Evolutionary conservation across 129 eudicot species (phyloP).

Genomic region (Artemisia argyi): DNA sequence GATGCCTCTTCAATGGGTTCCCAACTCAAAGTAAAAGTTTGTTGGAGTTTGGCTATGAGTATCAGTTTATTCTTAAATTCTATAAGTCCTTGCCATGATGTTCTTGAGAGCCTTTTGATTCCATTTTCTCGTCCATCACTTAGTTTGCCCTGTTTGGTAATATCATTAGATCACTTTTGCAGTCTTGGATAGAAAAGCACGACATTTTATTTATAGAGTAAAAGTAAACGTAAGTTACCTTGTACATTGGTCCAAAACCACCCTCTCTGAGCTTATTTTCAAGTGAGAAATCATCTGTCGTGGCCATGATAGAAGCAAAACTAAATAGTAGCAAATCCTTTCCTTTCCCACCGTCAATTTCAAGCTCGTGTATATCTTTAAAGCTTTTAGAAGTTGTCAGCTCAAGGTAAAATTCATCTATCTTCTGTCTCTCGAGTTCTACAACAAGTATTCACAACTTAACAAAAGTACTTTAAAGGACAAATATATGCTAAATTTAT

Average conservation of each 20-base stretch:
- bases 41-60: not conserved
- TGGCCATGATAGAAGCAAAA: slow-evolving; percentile 3
- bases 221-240: too few relatives aligned
- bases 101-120: too few relatives aligned
- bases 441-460: not conserved
- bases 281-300: not conserved
- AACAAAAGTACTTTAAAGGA: too few relatives aligned
- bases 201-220: too few relatives aligned
- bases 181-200: too few relatives aligned
- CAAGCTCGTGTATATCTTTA: slow-evolving; percentile 20
- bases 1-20: slow-evolving; percentile 14
- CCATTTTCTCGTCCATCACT: too few relatives aligned
- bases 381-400: slow-evolving; percentile 39
- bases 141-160: not conserved
- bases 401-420: slow-evolving; percentile 31
- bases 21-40: slow-evolving; percentile 28
- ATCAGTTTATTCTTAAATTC: too few relatives aligned
- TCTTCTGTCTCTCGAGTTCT: slow-evolving; percentile 26
- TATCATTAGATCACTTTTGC: too few relatives aligned
- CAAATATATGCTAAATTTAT: not conserved
- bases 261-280: too few relatives aligned
- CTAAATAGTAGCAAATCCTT: slow-evolving; percentile 32
- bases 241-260: too few relatives aligned
- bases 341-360: slow-evolving; percentile 29
- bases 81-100: too few relatives aligned